phyloP scores from a whole-genome alignment of 116 monocot genomes.

The Posidonia oceanica region DNA sequence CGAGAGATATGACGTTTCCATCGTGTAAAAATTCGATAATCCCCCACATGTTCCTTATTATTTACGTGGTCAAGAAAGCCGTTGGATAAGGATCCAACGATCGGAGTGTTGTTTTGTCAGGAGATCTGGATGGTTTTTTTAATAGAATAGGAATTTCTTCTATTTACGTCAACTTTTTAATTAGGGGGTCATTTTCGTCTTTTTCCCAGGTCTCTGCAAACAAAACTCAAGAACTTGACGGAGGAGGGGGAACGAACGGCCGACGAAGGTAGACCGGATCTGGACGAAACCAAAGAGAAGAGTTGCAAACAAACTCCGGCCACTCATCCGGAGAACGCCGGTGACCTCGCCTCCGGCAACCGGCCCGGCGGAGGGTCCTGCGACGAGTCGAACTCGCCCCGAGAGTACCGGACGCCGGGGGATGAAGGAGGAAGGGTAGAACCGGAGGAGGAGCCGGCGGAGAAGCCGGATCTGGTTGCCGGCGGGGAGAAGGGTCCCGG shows the following conservation, averaged over 20 bases:
- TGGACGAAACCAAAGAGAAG: slow-evolving; percentile 11
- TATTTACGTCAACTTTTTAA: no score
- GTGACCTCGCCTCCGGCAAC: background rate
- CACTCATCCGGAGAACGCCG: background rate
- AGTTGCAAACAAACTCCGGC: background rate
- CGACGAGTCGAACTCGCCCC: slow-evolving; percentile 49
- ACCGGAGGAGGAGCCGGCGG: background rate
- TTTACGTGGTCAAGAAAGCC: background rate
- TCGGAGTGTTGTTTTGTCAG: background rate
- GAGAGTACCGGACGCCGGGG: slow-evolving; percentile 2
- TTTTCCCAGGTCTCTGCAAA: slow-evolving; percentile 39
- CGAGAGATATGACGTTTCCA: slow-evolving; percentile 58
- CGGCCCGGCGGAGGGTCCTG: slow-evolving; percentile 9
- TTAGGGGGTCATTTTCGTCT: background rate
- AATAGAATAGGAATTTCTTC: background rate
- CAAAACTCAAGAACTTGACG: slow-evolving; percentile 37
- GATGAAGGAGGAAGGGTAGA: background rate
- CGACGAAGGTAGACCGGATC: slow-evolving; percentile 17
- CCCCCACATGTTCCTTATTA: background rate
- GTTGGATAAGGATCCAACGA: slow-evolving; percentile 40
- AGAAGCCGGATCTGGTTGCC: slow-evolving; percentile 6
- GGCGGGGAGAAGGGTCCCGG: slow-evolving; percentile 3
- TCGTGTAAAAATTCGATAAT: slow-evolving; percentile 37
- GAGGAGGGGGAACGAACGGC: slow-evolving; percentile 33
- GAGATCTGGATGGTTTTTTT: slow-evolving; percentile 2